Evolutionary conservation across 164 flowering plant genomes (phyloP).

Genomic region (Protea cynaroides): DNA sequence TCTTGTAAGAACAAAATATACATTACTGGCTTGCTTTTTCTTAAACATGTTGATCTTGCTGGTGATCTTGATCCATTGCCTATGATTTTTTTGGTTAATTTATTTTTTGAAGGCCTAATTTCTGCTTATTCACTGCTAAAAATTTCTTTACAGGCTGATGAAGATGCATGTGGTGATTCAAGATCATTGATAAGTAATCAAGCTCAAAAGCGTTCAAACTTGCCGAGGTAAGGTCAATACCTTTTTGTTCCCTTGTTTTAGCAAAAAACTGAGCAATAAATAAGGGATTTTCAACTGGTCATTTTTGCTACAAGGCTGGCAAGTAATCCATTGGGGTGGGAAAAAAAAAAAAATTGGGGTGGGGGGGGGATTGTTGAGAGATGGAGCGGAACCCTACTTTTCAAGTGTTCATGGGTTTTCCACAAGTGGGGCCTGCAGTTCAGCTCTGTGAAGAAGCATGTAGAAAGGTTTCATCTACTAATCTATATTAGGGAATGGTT

Average conservation of each 20-base stretch:
- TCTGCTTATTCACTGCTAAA: neutral
- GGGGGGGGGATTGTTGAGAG: too few relatives aligned
- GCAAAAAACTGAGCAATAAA: neutral
- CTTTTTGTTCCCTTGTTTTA: neutral
- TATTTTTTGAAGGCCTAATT: neutral
- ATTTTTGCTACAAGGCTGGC: neutral
- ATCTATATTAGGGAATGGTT: neutral
- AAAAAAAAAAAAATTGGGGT: too few relatives aligned
- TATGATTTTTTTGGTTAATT: neutral
- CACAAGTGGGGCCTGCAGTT: too few relatives aligned
- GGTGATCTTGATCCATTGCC: neutral
- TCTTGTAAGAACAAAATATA: too few relatives aligned
- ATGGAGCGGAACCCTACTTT: too few relatives aligned
- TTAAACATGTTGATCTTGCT: neutral
- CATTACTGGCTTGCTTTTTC: too few relatives aligned
- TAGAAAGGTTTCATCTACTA: too few relatives aligned
- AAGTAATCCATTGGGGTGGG: neutral
- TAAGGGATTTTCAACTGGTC: neutral
- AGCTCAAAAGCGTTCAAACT: conserved; percentile 30
- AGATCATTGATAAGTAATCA: conserved; percentile 29
- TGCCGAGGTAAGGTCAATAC: conserved; percentile 29
- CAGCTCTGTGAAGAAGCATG: too few relatives aligned
- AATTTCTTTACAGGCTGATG: conserved; percentile 35
- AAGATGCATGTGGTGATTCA: conserved; percentile 22
- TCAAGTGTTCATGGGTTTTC: too few relatives aligned